Evolutionary conservation across 352 stramenopile species (phyloP), one percentile per base, ranked within the genome.

Genomic region (Aphanomyces stellatus): DNA sequence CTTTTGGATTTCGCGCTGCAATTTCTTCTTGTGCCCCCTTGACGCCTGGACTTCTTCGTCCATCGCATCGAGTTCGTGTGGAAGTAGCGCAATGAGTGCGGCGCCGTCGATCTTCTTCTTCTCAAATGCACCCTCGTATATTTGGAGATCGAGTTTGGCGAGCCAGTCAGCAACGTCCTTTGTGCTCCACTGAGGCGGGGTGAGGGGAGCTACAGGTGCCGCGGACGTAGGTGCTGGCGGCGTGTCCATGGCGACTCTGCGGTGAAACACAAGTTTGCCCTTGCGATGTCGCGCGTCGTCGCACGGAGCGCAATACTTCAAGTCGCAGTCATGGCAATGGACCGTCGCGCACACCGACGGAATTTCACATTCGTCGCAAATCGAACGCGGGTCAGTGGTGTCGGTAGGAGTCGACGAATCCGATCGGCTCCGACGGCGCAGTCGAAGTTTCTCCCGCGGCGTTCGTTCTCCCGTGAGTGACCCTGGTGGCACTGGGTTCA

Each of bases 351-450:
- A 15, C 33, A 24, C 49, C 11, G 48, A 46, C 30, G 64, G 65
- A 11, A 80, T 67, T 62, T 93, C 82, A 72, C 85, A 93, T 68
- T 93, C 85, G 41, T 93, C 85, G 62, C 85, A 93, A 53, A 76
- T 27, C 25, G 51, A 31, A 17, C 24, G 56, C 49, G 22, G 5
- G 6, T 30, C 19, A 13, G 62, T 65, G 22, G 53, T 66, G 11
- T 65, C 62, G 19, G 69, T 5, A n/a, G 63, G 53, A 33, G 49
- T 49, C 13, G 55, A 51, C n/a, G 41, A 62, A 22, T 61, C 49
- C 4, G 62, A 63, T 15, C 48, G 48, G 31, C 62, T 64, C 4
- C 37, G 64, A 4, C 35, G 65, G 33, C 56, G 57, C 30, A 63
- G 22, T 13, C 28, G 64, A 37, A 31, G 63, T 37, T 70, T 70